Base-by-base conservation (phyloP, 352 stramenopile species). In the Blastocystis sp. region DNA sequence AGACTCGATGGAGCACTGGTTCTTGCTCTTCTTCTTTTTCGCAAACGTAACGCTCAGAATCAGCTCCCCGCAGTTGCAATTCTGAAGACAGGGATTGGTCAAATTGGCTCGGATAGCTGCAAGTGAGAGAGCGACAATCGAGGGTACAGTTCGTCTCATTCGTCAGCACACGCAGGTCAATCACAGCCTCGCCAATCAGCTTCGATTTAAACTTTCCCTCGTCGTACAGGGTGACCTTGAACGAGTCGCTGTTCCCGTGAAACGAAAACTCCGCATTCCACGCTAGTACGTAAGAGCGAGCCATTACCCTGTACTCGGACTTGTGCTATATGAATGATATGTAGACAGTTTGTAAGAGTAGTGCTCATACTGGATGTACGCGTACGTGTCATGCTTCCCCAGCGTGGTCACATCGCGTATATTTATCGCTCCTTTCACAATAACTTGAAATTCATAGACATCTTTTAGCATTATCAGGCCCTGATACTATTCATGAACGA, bases 331-430 rank as follows among this genome's bases (percentile, higher is more conserved):
- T 2, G 31, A 31, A 31, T 55, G 24, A 19, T 59, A 29, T 1
- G 24, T 45, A 59, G 66, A 60, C 37, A 41, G 50, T 77, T 77
- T 35, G 33, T 77, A 77, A 51, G n/a, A 77, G 12, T 77, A 59
- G 33, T n/a, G 29, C n/a, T 41, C 66, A 77, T 77, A 77, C 29
- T 35, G 3, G 55, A 77, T 45, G 21, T 24, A 41, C 19, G 50
- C 66, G 29, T 59, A 77, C 16, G 66, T 77, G 50, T 77, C 66
- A n/a, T 59, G 66, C 37, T 77, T 77, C 24, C 66, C 66, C 26
- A 59, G 37, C 24, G 66, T 77, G 13, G 31, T 77, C 45, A 77
- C 66, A 51, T 77, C 66, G 33, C 50, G 31, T 24, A 77, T 35
- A 29, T 45, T 45, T 45, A 59, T 19, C n/a, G 66, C 66, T n/a